Percentiles rank a stretch among this genome's conserved stretches.
Conservation (phyloP, 2,329 filamentous ascomycete genomes). For the Mycosphaerella arachidis region DNA sequence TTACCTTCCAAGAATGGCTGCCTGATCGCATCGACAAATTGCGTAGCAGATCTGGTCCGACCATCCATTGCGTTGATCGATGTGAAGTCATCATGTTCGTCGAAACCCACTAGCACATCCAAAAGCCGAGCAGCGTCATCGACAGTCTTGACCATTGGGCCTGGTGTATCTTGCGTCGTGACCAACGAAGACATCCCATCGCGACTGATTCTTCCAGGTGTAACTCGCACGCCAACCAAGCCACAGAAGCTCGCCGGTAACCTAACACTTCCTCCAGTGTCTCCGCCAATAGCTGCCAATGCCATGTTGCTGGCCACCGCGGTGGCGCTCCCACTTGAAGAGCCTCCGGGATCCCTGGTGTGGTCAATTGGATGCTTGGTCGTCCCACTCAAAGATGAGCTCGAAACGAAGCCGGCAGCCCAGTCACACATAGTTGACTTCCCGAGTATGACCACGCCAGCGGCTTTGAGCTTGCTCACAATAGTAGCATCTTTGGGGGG, state of each 20-base stretch:
- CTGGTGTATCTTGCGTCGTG: constrained; percentile 24
- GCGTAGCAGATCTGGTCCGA: background rate
- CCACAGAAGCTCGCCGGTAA: constrained; percentile 26
- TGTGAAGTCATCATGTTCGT: constrained; percentile 20
- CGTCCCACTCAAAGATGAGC: constrained; percentile 21
- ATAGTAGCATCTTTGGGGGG: constrained; percentile 21
- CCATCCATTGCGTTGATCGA: constrained; percentile 19
- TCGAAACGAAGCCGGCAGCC: constrained; percentile 21
- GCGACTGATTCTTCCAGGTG: constrained; percentile 25
- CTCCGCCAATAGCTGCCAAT: constrained; percentile 26
- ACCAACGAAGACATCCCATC: constrained; percentile 24
- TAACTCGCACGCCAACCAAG: constrained; percentile 26
- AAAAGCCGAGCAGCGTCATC: constrained; percentile 25
- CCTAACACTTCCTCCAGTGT: constrained; percentile 28
- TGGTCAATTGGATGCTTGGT: constrained; percentile 25
- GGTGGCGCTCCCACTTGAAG: constrained; percentile 27
- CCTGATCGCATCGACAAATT: constrained; percentile 18
- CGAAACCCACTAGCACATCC: constrained; percentile 23
- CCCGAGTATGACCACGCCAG: constrained; percentile 24
- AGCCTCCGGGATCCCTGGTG: constrained; percentile 28
- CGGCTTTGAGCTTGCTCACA: constrained; percentile 18
- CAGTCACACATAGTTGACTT: constrained; percentile 25
- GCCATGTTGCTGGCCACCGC: constrained; percentile 27
- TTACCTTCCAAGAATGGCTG: constrained; percentile 16
- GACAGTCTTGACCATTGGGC: constrained; percentile 24